Evolutionary conservation across 2,329 filamentous ascomycete species (phyloP).

Genomic region (Colletotrichum costaricense): DNA sequence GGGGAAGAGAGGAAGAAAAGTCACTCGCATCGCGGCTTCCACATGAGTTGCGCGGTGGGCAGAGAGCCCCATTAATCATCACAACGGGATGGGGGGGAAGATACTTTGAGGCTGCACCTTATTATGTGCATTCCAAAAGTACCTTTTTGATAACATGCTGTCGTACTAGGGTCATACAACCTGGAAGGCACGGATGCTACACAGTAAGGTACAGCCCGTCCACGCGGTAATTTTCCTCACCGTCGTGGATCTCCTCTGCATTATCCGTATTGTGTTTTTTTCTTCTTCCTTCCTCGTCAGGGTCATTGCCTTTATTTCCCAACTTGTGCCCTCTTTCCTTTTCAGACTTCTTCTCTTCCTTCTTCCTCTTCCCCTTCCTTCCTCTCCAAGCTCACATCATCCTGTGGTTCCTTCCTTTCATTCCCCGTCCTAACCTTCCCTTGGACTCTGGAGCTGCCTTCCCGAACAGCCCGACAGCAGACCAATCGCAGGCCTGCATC

Average conservation of each 20-base stretch:
- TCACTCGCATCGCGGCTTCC: background rate
- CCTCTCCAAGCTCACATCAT: background rate
- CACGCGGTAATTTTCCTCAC: constrained; percentile 23
- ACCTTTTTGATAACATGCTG: background rate
- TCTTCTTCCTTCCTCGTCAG: constrained; percentile 17
- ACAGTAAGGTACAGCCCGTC: background rate
- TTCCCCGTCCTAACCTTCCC: background rate
- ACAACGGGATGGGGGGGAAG: background rate
- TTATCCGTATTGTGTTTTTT: constrained; percentile 22
- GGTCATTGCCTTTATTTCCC: constrained; percentile 18
- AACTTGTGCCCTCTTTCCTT: constrained; percentile 6
- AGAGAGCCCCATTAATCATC: constrained; percentile 12
- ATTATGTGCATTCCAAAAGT: background rate
- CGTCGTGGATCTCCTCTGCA: constrained; percentile 29
- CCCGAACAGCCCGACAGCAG: constrained; percentile 4
- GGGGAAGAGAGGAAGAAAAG: background rate
- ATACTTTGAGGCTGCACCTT: background rate
- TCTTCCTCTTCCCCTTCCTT: background rate
- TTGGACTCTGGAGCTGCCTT: background rate
- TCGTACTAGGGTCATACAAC: background rate
- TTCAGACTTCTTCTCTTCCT: constrained; percentile 10
- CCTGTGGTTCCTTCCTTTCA: background rate
- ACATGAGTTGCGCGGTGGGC: too few species aligned
- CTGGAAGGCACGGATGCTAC: background rate
- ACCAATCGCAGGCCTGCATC: constrained; percentile 19